A percentile compares a stretch with the other conserved stretches of the same genome.
These are phyloP conservation scores for Thalassiosira profunda DNA, from an alignment of 108 stramenopile species.

Conservation along the genomic window DNA sequence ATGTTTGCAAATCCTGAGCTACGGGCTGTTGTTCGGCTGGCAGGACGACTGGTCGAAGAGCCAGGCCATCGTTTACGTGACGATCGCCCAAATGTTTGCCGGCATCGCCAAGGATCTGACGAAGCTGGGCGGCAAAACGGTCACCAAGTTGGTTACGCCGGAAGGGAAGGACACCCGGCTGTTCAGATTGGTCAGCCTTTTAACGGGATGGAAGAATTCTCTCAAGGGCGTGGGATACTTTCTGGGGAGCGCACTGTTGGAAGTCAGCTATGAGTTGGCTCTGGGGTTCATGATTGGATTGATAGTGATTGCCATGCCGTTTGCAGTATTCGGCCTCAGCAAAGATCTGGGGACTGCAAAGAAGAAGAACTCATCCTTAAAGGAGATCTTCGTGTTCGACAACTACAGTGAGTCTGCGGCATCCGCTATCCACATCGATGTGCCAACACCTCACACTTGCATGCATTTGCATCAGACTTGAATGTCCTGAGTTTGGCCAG, in stretches of 20 bases:
- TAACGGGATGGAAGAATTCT: constrained; percentile 97
- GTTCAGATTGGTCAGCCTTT: constrained; percentile 87
- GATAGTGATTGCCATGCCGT: constrained; percentile 84
- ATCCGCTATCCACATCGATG: too few relatives aligned
- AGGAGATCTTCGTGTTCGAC: constrained; percentile 80
- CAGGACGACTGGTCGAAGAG: constrained; percentile 72
- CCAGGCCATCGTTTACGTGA: constrained; percentile 85
- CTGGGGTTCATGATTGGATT: constrained; percentile 89
- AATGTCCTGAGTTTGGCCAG: constrained; percentile 88
- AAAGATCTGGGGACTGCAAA: constrained; percentile 84
- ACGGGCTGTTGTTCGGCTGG: constrained; percentile 84
- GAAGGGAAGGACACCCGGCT: constrained; percentile 88
- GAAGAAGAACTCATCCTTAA: constrained; percentile 74
- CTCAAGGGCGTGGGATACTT: constrained; percentile 96
- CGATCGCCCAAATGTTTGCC: constrained; percentile 94
- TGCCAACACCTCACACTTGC: too few relatives aligned
- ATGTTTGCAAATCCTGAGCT: constrained; percentile 72
- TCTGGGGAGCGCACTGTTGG: constrained; percentile 78
- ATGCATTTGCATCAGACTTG: too few relatives aligned
- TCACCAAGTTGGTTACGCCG: constrained; percentile 94
- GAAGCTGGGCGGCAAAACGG: constrained; percentile 95
- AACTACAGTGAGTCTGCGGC: too few relatives aligned
- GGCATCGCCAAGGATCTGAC: constrained; percentile 96
- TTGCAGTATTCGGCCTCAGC: constrained; percentile 85
- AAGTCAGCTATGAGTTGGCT: constrained; percentile 79